Conservation (phyloP, 306 rosid genomes). For the Quillaja saponaria region DNA sequence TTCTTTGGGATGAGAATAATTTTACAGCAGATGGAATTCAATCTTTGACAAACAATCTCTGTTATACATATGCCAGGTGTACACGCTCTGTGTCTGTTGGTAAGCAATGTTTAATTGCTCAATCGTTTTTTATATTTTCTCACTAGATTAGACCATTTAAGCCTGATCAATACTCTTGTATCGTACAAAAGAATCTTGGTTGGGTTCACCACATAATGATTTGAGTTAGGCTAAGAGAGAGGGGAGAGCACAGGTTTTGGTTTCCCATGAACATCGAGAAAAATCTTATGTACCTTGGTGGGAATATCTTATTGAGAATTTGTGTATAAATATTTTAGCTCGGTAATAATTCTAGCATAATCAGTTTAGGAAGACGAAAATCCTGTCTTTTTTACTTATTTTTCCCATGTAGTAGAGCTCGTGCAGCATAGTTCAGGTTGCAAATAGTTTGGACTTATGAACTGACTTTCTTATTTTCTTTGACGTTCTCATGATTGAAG, state of each 20-base stretch:
- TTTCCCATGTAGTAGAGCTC: no score
- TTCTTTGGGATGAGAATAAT: conserved; percentile 93
- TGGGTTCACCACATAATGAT: neutral
- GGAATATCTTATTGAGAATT: no score
- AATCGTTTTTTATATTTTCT: conserved; percentile 5
- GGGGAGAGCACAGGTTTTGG: no score
- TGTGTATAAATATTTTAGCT: no score
- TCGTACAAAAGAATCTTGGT: neutral
- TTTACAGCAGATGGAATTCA: conserved; percentile 89
- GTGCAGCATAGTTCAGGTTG: no score
- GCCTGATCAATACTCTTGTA: conserved; percentile 1
- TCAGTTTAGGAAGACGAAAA: no score
- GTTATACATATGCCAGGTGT: conserved; percentile 92
- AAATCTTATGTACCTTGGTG: no score
- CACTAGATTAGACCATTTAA: neutral
- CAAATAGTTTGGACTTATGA: no score
- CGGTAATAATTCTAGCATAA: no score
- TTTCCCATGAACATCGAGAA: no score
- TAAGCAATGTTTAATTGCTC: conserved; percentile 37
- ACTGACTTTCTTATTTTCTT: no score
- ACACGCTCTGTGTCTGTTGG: conserved; percentile 92
- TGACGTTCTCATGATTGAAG: conserved; percentile 4
- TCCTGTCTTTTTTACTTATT: no score
- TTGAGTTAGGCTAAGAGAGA: neutral
- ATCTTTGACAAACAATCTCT: conserved; percentile 81